Conservation (phyloP, 225 moss, liverwort and hornwort genomes). For the Rhytidiadelphus loreus region DNA sequence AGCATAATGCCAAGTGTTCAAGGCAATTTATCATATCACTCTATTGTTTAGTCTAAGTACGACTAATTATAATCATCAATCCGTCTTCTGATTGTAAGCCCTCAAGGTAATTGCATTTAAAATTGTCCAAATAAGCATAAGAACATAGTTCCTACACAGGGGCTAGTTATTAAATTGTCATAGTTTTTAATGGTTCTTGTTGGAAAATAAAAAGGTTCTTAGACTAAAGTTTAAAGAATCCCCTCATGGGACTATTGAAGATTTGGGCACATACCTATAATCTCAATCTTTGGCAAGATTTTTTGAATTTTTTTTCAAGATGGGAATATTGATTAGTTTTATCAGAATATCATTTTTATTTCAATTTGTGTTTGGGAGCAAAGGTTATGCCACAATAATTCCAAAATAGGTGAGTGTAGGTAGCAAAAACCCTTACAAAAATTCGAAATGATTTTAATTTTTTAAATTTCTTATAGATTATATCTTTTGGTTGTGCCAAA, state of each 20-base stretch:
- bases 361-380: accelerated
- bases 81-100: not conserved
- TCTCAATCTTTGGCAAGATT: not conserved
- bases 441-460: not conserved
- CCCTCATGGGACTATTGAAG: too few species aligned
- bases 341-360: accelerated
- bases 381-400: too few species aligned
- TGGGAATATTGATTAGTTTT: not conserved
- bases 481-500: not conserved
- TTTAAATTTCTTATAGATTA: not conserved
- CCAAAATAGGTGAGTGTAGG: accelerated
- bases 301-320: not conserved
- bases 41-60: not conserved
- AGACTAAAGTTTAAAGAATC: not conserved
- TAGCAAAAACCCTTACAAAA: accelerated
- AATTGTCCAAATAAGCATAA: not conserved
- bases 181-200: not conserved
- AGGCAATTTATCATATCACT: not conserved
- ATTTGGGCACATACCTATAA: accelerated
- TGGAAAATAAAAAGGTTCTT: too few species aligned
- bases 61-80: not conserved
- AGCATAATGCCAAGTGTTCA: not conserved
- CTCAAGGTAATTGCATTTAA: not conserved
- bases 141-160: accelerated
- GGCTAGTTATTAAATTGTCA: not conserved